These are phyloP conservation scores for Fusarium oligoseptatum DNA, from an alignment of 2,329 filamentous ascomycete species.

Conservation along the genomic window DNA sequence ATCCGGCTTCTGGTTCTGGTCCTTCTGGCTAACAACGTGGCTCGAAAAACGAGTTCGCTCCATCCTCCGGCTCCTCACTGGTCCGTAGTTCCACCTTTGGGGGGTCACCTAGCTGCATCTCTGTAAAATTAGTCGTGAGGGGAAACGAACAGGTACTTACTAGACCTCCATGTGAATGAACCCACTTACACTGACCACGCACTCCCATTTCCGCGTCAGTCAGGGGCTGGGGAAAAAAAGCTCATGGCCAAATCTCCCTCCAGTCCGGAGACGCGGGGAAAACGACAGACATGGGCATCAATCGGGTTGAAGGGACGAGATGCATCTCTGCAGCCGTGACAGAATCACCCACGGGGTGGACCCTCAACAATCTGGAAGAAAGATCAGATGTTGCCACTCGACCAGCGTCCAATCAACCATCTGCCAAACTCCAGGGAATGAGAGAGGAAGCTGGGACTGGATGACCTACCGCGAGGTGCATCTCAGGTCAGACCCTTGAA, in stretches of 20 bases:
- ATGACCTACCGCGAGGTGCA: slow-evolving; percentile 24
- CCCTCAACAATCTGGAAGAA: slow-evolving; percentile 33
- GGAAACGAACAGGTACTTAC: slow-evolving; percentile 31
- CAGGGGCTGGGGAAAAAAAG: slow-evolving; percentile 12
- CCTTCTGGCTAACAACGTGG: slow-evolving; percentile 5
- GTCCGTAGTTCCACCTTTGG: slow-evolving; percentile 9
- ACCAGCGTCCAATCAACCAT: slow-evolving; percentile 33
- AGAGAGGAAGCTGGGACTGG: slow-evolving; percentile 30
- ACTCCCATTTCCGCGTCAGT: background rate
- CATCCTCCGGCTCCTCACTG: background rate
- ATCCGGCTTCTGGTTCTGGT: slow-evolving; percentile 15
- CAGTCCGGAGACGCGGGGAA: slow-evolving; percentile 27
- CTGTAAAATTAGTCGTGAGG: slow-evolving; percentile 19
- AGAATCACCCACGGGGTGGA: slow-evolving; percentile 36
- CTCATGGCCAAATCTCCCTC: slow-evolving; percentile 21
- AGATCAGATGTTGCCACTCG: slow-evolving; percentile 34
- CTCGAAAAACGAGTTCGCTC: background rate
- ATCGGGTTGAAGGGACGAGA: slow-evolving; percentile 34
- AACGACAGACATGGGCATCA: slow-evolving; percentile 4
- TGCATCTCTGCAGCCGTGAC: slow-evolving; percentile 24
- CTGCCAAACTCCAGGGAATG: slow-evolving; percentile 16
- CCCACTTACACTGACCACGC: slow-evolving; percentile 15
- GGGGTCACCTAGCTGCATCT: slow-evolving; percentile 19
- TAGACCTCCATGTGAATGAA: background rate
- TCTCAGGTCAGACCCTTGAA: slow-evolving; percentile 30